Conservation (phyloP, 306 rosid species). For the Pueraria montana region DNA sequence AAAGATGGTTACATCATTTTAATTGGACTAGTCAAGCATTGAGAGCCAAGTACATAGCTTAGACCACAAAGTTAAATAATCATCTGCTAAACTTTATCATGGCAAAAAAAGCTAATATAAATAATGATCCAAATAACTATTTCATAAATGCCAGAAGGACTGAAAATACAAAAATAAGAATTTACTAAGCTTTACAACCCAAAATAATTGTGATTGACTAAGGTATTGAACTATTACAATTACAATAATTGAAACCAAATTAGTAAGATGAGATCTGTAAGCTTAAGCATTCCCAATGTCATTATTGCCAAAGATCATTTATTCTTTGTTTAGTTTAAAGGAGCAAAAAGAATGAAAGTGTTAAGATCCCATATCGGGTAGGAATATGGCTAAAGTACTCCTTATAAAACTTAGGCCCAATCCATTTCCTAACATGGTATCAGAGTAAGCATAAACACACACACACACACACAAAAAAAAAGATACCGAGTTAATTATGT, state of each 20-base stretch:
- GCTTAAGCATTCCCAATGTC: neutral
- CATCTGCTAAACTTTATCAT: neutral
- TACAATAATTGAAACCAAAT: neutral
- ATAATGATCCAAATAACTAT: neutral
- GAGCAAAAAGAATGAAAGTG: neutral
- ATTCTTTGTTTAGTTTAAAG: slow-evolving; percentile 7
- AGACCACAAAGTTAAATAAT: neutral
- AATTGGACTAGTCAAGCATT: neutral
- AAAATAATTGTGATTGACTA: neutral
- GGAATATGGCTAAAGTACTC: neutral
- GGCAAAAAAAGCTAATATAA: neutral
- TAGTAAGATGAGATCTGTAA: neutral
- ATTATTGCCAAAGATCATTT: neutral
- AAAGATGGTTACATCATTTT: neutral
- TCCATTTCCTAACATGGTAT: neutral
- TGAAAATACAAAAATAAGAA: neutral
- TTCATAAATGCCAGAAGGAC: neutral
- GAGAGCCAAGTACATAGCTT: neutral
- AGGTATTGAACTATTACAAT: neutral
- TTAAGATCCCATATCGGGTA: neutral
- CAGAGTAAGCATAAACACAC: neutral
- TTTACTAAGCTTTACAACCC: neutral
- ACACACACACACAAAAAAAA: neutral
- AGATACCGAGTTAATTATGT: slow-evolving; percentile 86
- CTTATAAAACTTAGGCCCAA: neutral